Percentiles rank a stretch among this genome's conserved stretches.
phyloP scores from a whole-genome alignment of 2,329 filamentous ascomycete species.

The Pseudopyrenochaeta lycopersici region DNA sequence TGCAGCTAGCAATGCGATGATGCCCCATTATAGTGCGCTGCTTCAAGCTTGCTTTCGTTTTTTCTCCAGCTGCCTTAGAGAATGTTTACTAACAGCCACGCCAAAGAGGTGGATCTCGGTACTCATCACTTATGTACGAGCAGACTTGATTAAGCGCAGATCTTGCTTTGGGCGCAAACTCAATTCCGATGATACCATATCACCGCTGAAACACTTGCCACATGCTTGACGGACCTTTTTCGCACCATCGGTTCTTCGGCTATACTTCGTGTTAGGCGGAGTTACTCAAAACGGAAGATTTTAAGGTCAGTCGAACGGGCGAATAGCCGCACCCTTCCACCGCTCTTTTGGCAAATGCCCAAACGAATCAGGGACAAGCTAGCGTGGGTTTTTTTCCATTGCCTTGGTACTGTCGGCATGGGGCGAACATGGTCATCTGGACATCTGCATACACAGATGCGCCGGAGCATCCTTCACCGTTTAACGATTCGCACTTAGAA shows the following conservation, averaged over 20 bases:
- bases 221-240: not conserved
- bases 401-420: constrained; percentile 14
- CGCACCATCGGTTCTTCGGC: not conserved
- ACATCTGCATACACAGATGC: constrained; percentile 22
- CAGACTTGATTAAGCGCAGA: not conserved
- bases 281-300: constrained; percentile 7
- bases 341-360: constrained; percentile 28
- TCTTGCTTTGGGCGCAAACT: constrained; percentile 1
- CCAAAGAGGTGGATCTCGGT: not conserved
- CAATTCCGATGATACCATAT: not conserved
- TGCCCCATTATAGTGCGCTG: constrained; percentile 16
- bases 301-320: constrained; percentile 7
- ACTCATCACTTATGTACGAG: not conserved
- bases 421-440: constrained; percentile 31
- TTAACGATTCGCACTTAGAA: constrained; percentile 7
- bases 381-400: constrained; percentile 1
- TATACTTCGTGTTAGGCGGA: constrained; percentile 3
- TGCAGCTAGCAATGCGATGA: constrained; percentile 18
- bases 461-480: constrained; percentile 30
- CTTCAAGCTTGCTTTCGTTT: not conserved
- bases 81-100: constrained; percentile 11
- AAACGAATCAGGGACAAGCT: constrained; percentile 2
- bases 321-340: constrained; percentile 23
- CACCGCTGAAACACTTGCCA: not conserved
- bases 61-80: constrained; percentile 11